These are phyloP conservation scores for Clarireedia paspali DNA, from an alignment of 2,329 filamentous ascomycete species.

Conservation along the genomic window DNA sequence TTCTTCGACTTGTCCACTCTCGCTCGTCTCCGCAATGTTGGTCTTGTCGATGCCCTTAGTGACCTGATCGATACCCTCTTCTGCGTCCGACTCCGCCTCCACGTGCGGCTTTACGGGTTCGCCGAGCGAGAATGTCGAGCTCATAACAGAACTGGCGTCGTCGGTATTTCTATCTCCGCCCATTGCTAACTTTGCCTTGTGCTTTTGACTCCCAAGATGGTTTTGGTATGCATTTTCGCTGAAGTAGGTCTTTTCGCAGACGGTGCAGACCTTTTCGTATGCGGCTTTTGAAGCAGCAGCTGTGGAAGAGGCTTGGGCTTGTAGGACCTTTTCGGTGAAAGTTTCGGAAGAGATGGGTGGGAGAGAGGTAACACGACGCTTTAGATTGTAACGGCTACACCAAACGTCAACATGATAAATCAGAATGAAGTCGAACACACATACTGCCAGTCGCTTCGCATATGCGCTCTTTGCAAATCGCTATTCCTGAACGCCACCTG, in stretches of 20 bases:
- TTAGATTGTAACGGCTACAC: conserved; percentile 82
- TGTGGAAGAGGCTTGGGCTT: conserved; percentile 75
- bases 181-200: conserved; percentile 59
- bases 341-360: conserved; percentile 86
- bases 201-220: conserved; percentile 84
- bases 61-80: conserved; percentile 70
- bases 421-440: conserved; percentile 33
- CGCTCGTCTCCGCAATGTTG: conserved; percentile 39
- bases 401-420: conserved; percentile 15
- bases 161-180: conserved; percentile 40
- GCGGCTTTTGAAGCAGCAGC: conserved; percentile 82
- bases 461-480: conserved; percentile 88
- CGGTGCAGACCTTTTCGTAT: conserved; percentile 74
- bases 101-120: conserved; percentile 50
- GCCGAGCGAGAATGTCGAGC: conserved; percentile 84
- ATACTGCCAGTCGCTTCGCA: conserved; percentile 99
- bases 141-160: conserved; percentile 74
- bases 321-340: conserved; percentile 92
- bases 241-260: conserved; percentile 88
- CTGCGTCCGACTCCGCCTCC: conserved; percentile 57
- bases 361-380: conserved; percentile 83
- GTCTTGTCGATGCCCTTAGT: conserved; percentile 70
- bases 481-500: conserved; percentile 93
- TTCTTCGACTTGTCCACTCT: conserved; percentile 32
- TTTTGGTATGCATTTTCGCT: conserved; percentile 95